Base-by-base conservation (phyloP, 2,329 filamentous ascomycete genomes). In the Fulvia fulva region DNA sequence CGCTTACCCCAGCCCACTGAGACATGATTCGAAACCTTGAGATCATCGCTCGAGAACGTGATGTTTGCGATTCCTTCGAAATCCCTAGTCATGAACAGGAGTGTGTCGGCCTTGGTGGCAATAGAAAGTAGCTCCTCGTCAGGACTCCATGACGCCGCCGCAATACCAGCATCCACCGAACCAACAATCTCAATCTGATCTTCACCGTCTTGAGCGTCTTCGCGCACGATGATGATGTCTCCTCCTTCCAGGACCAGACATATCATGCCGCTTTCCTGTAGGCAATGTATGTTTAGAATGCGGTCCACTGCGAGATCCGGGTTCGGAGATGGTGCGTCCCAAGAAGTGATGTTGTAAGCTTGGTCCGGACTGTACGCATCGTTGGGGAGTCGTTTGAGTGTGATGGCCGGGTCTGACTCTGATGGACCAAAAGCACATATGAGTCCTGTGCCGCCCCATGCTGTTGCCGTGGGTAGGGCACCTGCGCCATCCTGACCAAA, bases 1-100 rank as follows among this genome's bases (percentile, higher is more conserved):
- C 89, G 91, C 78, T 97, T 97, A 59, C 94, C 94, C 94, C 94
- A 99, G 51, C 94, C 94, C 22, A 99, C 93, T 21, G 91, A 95
- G 32, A 73, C 57, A 97, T 94, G 78, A 97, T 92, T 73, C 88
- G 94, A 25, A 89, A 97, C n/a, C 86, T 84, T 67, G 88, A 88
- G 63, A 96, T 82, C 74, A 96, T 93, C 90, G 0, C 79, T 72
- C 0, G 83, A 84, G 73, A 97, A 85, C 32, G 81, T 78, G 53
- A 89, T 81, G 73, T 92, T 89, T 32, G 88, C 84, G 44, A 96
- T 85, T 57, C 87, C 87, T 66, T 97, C 93, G 65, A 97, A 96
- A 25, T 87, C 86, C 62, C 91, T 84, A 56, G 91, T 96, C 93
- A 99, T 97, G 71, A 96, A 90, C 57, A 97, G 81, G 28, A 94